Evolutionary conservation across 768 basidiomycete genomes (phyloP), one percentile per base, ranked within the genome.

Genomic region (Phallus indusiatus): DNA sequence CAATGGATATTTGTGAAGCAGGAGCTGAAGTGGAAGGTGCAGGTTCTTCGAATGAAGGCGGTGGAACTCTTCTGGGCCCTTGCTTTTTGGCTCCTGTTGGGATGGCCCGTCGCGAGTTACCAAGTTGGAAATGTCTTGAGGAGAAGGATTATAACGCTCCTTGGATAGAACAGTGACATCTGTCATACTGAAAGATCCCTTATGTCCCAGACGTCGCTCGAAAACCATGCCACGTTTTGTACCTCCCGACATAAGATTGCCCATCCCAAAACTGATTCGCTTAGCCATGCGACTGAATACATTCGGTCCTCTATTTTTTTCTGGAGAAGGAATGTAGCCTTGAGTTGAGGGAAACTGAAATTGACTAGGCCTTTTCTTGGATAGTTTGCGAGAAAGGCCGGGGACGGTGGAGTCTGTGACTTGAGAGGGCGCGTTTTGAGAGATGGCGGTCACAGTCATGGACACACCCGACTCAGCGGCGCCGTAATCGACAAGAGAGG

Each of bases 241-340:
- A 2, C 66, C 64, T 70, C n/a, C n/a, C n/a, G 56, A 71, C 71
- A 57, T 75, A 42, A 69, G 60, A 47, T 76, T 72, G 55, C 72
- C 73, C 37, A 66, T 65, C 62, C 84, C 65, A 37, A 86, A 67
- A 63, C 85, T 89, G 66, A 89, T 86, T 64, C 81, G 83, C 70
- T 78, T 85, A 28, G 78, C 84, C 56, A 89, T 69, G 48, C 85
- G 79, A 49, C 82, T 81, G 22, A 89, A 71, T 50, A 88, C 74
- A 65, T 86, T 86, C 54, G 83, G 77, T 67, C 81, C 85, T 60
- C 81, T 81, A 59, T 81, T 82, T 71, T 81, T 85, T 21, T 67
- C n/a, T n/a, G 60, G 33, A 5, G 54, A 55, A 22, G 59, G 22
- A 18, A 47, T 21, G 36, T 37, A 35, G n/a, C 24, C 46, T 11